Percentiles rank a stretch among this genome's conserved stretches.
phyloP scores from a whole-genome alignment of 345 rosid species.

The Anacardium occidentale region DNA sequence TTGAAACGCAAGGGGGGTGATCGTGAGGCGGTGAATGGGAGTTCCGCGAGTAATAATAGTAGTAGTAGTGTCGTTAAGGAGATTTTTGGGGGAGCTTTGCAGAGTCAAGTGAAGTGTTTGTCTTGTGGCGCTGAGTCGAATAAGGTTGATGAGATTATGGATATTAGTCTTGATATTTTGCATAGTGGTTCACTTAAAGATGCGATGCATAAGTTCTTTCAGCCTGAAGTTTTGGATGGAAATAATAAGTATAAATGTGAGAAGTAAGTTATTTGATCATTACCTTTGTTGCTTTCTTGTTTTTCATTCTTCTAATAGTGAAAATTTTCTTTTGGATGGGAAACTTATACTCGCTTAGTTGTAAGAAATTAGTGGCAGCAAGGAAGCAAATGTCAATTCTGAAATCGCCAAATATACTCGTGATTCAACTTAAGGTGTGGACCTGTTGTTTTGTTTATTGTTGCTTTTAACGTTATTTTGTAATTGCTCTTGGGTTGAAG shows the following conservation, averaged over 20 bases:
- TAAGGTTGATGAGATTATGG: conserved; percentile 97
- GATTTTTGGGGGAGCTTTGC: conserved; percentile 93
- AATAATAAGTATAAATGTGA: conserved; percentile 92
- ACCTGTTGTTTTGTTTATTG: conserved; percentile 8
- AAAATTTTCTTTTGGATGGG: conserved; percentile 4
- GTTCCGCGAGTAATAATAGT: conserved; percentile 15
- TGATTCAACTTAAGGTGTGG: conserved; percentile 83
- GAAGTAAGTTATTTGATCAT: conserved; percentile 41
- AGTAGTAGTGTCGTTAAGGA: conserved; percentile 54
- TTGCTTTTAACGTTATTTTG: background rate
- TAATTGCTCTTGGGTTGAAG: conserved; percentile 13
- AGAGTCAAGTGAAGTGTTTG: conserved; percentile 94
- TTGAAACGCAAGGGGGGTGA: conserved; percentile 48
- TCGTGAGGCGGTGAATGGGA: conserved; percentile 31
- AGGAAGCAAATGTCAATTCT: conserved; percentile 92
- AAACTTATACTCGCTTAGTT: conserved; percentile 54
- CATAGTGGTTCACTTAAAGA: conserved; percentile 66
- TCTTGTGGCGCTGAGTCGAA: conserved; percentile 82
- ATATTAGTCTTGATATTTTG: conserved; percentile 84
- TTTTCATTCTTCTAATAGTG: background rate
- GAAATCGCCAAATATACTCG: conserved; percentile 91
- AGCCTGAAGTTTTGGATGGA: conserved; percentile 87
- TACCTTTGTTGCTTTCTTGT: background rate
- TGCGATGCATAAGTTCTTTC: conserved; percentile 85
- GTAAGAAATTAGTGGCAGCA: conserved; percentile 91